These are phyloP conservation scores for Taxillus chinensis DNA, from an alignment of 164 flowering plant genomes.

Conservation along the genomic window DNA sequence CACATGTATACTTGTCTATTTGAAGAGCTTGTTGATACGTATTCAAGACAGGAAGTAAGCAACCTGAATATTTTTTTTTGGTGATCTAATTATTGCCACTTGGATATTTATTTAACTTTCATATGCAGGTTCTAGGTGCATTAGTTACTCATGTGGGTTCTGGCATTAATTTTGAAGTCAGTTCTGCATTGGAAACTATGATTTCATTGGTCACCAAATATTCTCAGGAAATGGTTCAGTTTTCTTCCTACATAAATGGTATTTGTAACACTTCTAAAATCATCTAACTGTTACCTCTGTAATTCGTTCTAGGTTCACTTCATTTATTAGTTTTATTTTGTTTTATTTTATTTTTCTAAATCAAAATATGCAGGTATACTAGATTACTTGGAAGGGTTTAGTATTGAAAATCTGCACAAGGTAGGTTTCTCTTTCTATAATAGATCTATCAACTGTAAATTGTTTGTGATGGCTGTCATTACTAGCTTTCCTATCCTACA, in stretches of 20 bases:
- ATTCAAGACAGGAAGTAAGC: slow-evolving; percentile 73
- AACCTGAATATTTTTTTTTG: background rate
- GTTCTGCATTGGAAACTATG: slow-evolving; percentile 66
- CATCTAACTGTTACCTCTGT: background rate
- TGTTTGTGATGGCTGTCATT: background rate
- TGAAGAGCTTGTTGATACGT: slow-evolving; percentile 48
- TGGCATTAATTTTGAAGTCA: slow-evolving; percentile 55
- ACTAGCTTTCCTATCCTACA: slow-evolving; percentile 17
- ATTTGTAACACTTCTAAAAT: background rate
- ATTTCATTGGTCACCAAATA: slow-evolving; percentile 45
- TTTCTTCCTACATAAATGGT: slow-evolving; percentile 69
- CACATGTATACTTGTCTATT: slow-evolving; percentile 51
- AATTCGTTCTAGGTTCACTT: background rate
- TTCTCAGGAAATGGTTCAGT: slow-evolving; percentile 44
- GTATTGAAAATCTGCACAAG: slow-evolving; percentile 53
- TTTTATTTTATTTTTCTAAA: background rate
- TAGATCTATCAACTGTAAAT: background rate
- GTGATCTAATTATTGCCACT: background rate
- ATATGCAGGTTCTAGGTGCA: slow-evolving; percentile 61
- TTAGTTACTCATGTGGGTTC: slow-evolving; percentile 74
- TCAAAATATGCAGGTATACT: slow-evolving; percentile 41
- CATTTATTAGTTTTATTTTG: background rate
- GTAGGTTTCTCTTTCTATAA: slow-evolving; percentile 8
- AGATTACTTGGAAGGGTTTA: slow-evolving; percentile 80
- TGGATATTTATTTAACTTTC: background rate